phyloP scores from a whole-genome alignment of 225 moss, liverwort and hornwort genomes.

The Lunularia cruciata region DNA sequence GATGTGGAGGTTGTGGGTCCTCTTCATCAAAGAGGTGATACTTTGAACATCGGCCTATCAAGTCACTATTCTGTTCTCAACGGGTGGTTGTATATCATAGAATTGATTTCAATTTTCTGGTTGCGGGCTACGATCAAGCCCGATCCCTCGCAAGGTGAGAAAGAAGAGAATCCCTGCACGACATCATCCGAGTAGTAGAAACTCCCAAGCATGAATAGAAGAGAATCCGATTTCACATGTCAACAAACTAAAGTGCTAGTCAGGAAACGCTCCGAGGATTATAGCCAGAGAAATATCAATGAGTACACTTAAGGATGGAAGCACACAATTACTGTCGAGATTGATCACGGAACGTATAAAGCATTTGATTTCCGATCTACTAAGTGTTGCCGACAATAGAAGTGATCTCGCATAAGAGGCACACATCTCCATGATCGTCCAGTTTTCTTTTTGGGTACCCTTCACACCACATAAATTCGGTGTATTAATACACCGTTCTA shows the following conservation, averaged over 20 bases:
- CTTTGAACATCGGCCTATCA: background rate
- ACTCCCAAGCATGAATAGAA: background rate
- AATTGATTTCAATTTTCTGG: background rate
- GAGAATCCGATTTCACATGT: background rate
- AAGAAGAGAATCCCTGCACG: background rate
- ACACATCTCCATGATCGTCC: no score
- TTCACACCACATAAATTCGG: no score
- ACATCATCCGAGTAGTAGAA: background rate
- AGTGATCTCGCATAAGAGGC: no score
- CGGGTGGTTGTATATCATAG: background rate
- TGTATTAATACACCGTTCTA: no score
- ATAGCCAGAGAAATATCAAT: background rate
- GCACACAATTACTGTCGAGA: no score
- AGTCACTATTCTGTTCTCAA: background rate
- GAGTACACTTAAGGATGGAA: no score
- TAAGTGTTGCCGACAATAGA: no score
- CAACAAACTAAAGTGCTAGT: background rate
- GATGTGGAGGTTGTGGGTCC: slow-evolving; percentile 10
- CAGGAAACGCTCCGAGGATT: no score
- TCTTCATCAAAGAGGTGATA: background rate
- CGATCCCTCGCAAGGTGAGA: background rate
- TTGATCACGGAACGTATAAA: no score
- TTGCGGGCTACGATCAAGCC: background rate
- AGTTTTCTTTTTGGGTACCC: no score
- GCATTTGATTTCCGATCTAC: no score